A percentile compares a stretch with the other conserved stretches of the same genome.
Evolutionary conservation across 1,284 basidiomycete species (phyloP).

Genomic region (Gomphus sp.): DNA sequence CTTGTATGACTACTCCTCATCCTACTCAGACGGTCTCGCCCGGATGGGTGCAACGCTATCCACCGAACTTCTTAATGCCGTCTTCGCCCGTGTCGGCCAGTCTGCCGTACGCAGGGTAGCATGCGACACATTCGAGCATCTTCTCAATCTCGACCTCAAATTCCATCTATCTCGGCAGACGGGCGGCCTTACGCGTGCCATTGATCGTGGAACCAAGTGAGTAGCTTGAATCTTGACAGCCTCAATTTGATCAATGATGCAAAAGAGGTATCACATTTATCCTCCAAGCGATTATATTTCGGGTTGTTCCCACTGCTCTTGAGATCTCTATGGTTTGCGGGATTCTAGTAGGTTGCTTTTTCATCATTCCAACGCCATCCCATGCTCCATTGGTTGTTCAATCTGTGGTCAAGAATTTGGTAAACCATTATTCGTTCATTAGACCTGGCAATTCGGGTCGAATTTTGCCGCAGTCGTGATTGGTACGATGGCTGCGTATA

Average conservation of each 20-base stretch:
- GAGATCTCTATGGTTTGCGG: slow-evolving; percentile 97
- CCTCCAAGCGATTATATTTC: slow-evolving; percentile 88
- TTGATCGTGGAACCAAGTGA: slow-evolving; percentile 95
- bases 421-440: slow-evolving; percentile 5
- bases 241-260: slow-evolving; percentile 8
- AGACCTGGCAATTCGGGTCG: slow-evolving; percentile 97
- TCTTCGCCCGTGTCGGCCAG: slow-evolving; percentile 95
- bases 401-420: not conserved
- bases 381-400: not conserved
- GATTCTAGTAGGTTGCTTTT: slow-evolving; percentile 59
- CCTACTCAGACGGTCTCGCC: slow-evolving; percentile 72
- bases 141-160: slow-evolving; percentile 83
- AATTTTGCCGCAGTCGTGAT: slow-evolving; percentile 91
- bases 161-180: slow-evolving; percentile 95
- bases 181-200: slow-evolving; percentile 91
- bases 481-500: slow-evolving; percentile 82
- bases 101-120: slow-evolving; percentile 91
- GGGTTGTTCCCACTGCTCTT: slow-evolving; percentile 91
- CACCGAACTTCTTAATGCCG: slow-evolving; percentile 88
- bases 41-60: slow-evolving; percentile 87
- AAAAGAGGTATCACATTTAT: slow-evolving; percentile 92
- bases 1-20: not conserved
- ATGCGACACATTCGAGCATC: slow-evolving; percentile 86
- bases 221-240: slow-evolving; percentile 15
- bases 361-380: not conserved